Conservation (phyloP, 176 grass and related monocot species). For the Dendrocalamus sinicus region DNA sequence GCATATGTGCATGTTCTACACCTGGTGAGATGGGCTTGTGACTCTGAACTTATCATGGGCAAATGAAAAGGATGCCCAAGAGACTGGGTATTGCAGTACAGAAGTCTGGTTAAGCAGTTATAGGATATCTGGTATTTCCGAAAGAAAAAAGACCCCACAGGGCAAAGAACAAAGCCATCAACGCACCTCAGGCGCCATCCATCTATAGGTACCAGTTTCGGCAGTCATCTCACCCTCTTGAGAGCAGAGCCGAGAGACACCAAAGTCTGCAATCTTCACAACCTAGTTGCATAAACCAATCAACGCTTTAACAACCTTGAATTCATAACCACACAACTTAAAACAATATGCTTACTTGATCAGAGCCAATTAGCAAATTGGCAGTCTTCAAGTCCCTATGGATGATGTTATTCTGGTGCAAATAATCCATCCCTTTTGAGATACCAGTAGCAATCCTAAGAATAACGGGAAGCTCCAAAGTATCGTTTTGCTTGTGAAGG, state of each 20-base stretch:
- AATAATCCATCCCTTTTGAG: conserved; percentile 90
- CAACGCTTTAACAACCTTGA: conserved; percentile 39
- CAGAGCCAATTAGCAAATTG: conserved; percentile 80
- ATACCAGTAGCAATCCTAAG: conserved; percentile 85
- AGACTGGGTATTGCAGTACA: neutral
- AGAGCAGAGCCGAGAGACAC: conserved; percentile 74
- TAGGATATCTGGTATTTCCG: conserved; percentile 14
- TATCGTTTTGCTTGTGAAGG: conserved; percentile 71
- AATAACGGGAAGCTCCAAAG: conserved; percentile 68
- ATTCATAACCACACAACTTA: conserved; percentile 12
- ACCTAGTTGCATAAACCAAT: conserved; percentile 58
- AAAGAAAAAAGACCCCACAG: neutral
- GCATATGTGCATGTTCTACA: no score
- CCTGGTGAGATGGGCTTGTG: neutral
- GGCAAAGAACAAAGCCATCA: conserved; percentile 8
- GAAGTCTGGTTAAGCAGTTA: neutral
- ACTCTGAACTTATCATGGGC: neutral
- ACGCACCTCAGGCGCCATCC: conserved; percentile 98
- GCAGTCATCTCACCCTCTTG: conserved; percentile 88
- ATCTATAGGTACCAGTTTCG: conserved; percentile 97
- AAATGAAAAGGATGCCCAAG: conserved; percentile 1
- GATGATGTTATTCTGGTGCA: conserved; percentile 89
- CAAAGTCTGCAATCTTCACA: conserved; percentile 96
- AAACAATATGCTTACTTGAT: conserved; percentile 57
- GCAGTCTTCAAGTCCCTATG: conserved; percentile 95